These are phyloP conservation scores for Raffaelea albimanens DNA, from an alignment of 2,329 filamentous ascomycete genomes.

Conservation along the genomic window DNA sequence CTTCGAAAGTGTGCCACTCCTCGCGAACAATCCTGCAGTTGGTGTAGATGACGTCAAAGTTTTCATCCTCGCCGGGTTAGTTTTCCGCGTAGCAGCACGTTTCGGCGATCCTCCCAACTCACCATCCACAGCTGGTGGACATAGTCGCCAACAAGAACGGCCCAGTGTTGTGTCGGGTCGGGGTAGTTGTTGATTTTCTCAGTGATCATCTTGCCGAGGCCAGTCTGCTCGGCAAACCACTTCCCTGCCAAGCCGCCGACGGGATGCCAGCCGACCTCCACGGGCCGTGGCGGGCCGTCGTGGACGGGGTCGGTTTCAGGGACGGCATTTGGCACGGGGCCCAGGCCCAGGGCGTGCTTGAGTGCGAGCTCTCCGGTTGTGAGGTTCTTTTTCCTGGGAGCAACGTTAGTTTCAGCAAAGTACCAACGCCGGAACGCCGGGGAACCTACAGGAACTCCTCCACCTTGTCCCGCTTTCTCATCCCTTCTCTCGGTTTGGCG, in stretches of 20 bases:
- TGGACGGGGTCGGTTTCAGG: constrained; percentile 28
- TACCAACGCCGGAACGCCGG: too few species aligned
- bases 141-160: constrained; percentile 45
- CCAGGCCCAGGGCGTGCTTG: constrained; percentile 32
- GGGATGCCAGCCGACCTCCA: constrained; percentile 50
- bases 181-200: constrained; percentile 44
- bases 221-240: constrained; percentile 48
- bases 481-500: too few species aligned
- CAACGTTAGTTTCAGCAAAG: too few species aligned
- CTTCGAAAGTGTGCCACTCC: constrained; percentile 40
- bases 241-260: constrained; percentile 46
- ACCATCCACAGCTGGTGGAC: constrained; percentile 53
- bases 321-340: constrained; percentile 32
- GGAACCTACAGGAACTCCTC: too few species aligned
- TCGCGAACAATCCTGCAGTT: constrained; percentile 36
- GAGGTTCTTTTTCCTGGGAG: too few species aligned
- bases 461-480: too few species aligned
- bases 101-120: too few species aligned
- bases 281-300: constrained; percentile 27
- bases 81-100: too few species aligned
- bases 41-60: constrained; percentile 46
- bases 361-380: too few species aligned
- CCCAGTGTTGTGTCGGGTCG: constrained; percentile 53
- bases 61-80: constrained; percentile 31
- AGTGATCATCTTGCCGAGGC: constrained; percentile 45